Base-by-base conservation (phyloP, 2,329 filamentous ascomycete species). In the Plectosphaerella plurivora region DNA sequence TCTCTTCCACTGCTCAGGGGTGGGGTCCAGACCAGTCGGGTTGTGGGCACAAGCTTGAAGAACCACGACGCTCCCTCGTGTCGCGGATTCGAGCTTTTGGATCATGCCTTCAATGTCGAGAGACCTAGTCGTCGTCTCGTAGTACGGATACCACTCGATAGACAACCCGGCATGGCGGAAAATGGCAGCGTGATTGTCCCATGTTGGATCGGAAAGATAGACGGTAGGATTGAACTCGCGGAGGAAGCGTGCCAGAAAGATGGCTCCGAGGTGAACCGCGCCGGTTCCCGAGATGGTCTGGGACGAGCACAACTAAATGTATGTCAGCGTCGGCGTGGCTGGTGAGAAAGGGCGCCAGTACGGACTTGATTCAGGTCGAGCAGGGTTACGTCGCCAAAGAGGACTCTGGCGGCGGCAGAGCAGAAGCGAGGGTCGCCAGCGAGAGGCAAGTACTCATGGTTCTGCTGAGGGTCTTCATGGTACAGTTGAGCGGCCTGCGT, bases 361-460 rank as follows among this genome's bases (percentile, higher is more conserved):
- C 12, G 7, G 10, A 39, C 37, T 14, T 14, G 37, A 14, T 39
- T 18, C 9, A 5, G 5, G 9, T 8, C 37, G 52, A 91, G 93
- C 41, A 89, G 84, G 50, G 89, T 94, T 61, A 88, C 83, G 58
- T 73, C 71, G 59, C 94, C 92, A 33, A 97, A 81, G 54, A 97
- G 88, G 61, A 97, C 80, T 75, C 93, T 92, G 68, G 92, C 90
- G 18, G 94, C 92, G 66, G 94, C 94, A 61, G 83, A 81, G 54
- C 91, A 97, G 75, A 97, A 95, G 57, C 87, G 81, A 51, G 86
- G 74, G 55, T 97, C 81, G 65, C 94, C 94, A 57, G 91, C 88
- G 68, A 99, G 99, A 54, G 94, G 93, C 55, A 95, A 89, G 74
- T 99, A 99, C 80, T 99, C 94, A 78, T 99, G 93, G 77, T 99